Evolutionary conservation across 2,329 filamentous ascomycete genomes (phyloP), one percentile per base, ranked within the genome.

Genomic region (Penicillium sp.): DNA sequence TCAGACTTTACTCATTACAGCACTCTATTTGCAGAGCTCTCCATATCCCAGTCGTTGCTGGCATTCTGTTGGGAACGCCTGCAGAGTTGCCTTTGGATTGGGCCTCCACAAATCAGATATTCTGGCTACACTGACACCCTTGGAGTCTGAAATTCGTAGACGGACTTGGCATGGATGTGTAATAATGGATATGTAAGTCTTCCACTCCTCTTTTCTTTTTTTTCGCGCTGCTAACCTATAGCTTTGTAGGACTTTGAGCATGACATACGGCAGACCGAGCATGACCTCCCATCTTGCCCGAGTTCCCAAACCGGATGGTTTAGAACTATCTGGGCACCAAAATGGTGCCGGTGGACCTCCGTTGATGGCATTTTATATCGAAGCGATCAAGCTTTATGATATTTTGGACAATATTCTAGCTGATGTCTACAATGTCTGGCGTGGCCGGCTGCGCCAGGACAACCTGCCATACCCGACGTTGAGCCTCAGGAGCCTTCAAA

Each of bases 31-130:
- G 16, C 73, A 77, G 39, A 69, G 72, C 47, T 77, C 76, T 3
- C 67, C 69, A 1, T 73, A 71, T 50, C 70, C 73, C 1, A 70
- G 64, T n/a, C 66, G 71, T 3, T 77, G 74, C 54, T 78, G 75
- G 74, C 75, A 75, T 50, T 65, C 70, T 1, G 69, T 76, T 13
- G 75, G 75, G 1, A 55, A 75, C 5, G 75, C 75, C 0, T 73
- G 67, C 39, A 66, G 75, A 9, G 63, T 76, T 16, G 75, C 74
- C 6, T 70, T 74, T 44, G 73, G 73, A 1, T 59, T 77, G 2
- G 75, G 76, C 0, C 61, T 79, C 31, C 75, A 78, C 54, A 64
- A 64, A 1, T 71, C 70, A 16, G 57, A 51, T 37, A 58, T 50
- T 24, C 46, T 36, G 35, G 41, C 60, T 33, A 55, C 40, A 24